Evolutionary conservation across 164 flowering plant species (phyloP).

Genomic region (Nymphaea thermarum): DNA sequence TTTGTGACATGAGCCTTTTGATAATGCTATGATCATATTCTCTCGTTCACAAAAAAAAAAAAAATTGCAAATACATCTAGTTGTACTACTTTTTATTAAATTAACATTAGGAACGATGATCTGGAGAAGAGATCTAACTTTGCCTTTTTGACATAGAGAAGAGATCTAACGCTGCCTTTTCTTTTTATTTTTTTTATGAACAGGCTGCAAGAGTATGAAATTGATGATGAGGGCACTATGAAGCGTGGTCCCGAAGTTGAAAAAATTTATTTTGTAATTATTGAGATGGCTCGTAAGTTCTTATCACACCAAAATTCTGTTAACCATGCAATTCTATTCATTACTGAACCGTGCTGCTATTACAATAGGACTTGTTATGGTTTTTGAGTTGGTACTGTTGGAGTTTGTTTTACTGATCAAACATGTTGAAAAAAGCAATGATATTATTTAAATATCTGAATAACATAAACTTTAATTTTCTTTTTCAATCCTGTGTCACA

Average conservation of each 20-base stretch:
- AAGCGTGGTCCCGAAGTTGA: conserved; percentile 88
- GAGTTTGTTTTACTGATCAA: background rate
- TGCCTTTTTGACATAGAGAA: background rate
- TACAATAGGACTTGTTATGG: too few relatives aligned
- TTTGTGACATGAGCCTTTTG: background rate
- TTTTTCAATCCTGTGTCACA: too few relatives aligned
- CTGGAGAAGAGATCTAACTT: too few relatives aligned
- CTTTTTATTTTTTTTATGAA: background rate
- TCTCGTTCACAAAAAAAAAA: too few relatives aligned
- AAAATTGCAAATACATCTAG: too few relatives aligned
- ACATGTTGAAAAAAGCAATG: too few relatives aligned
- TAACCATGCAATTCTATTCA: background rate
- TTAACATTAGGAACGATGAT: too few relatives aligned
- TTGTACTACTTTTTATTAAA: too few relatives aligned
- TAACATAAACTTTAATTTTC: too few relatives aligned
- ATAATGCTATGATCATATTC: too few relatives aligned
- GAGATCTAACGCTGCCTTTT: background rate
- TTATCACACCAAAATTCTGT: background rate
- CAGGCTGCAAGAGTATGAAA: conserved; percentile 81
- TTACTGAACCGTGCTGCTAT: background rate
- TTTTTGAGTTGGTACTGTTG: too few relatives aligned
- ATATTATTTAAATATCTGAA: too few relatives aligned
- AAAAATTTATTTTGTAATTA: conserved; percentile 69
- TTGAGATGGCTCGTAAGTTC: conserved; percentile 95
- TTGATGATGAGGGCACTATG: conserved; percentile 30